These are phyloP conservation scores for Cymbopogon flexuosus DNA, from an alignment of 202 grass and related monocot species.

Conservation along the genomic window DNA sequence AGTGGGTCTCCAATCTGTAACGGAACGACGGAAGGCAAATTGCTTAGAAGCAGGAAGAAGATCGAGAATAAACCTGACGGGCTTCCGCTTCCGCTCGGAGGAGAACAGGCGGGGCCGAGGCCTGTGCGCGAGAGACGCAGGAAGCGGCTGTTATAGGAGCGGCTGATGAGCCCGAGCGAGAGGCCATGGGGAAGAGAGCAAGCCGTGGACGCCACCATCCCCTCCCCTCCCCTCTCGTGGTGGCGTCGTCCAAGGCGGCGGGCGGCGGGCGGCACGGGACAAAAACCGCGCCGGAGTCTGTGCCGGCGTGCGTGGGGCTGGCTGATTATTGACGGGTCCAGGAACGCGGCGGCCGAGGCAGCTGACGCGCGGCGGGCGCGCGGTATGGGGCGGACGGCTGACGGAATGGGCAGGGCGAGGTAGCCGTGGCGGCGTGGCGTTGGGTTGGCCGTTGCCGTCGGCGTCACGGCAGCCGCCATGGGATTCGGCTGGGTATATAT, in stretches of 20 bases:
- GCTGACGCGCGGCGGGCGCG: constrained; percentile 16
- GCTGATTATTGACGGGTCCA: not conserved
- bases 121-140: not conserved
- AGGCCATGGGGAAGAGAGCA: not conserved
- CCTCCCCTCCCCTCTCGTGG: not conserved
- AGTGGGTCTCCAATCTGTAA: not conserved
- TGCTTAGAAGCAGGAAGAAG: not conserved
- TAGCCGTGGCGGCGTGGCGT: not conserved
- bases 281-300: not conserved
- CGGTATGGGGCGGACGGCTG: not conserved
- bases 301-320: constrained; percentile 11
- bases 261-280: not conserved
- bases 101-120: not conserved
- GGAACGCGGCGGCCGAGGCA: not conserved
- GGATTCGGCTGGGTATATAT: not conserved
- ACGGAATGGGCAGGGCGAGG: not conserved
- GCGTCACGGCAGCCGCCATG: not conserved
- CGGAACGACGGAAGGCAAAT: not conserved
- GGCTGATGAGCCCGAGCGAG: not conserved
- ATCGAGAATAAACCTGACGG: not conserved
- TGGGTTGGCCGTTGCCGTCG: not conserved
- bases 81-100: not conserved
- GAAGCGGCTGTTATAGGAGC: not conserved
- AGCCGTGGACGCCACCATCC: constrained; percentile 9
- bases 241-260: not conserved